Evolutionary conservation across 2,329 filamentous ascomycete genomes (phyloP).

Genomic region (Neopestalotiopsis clavispora): DNA sequence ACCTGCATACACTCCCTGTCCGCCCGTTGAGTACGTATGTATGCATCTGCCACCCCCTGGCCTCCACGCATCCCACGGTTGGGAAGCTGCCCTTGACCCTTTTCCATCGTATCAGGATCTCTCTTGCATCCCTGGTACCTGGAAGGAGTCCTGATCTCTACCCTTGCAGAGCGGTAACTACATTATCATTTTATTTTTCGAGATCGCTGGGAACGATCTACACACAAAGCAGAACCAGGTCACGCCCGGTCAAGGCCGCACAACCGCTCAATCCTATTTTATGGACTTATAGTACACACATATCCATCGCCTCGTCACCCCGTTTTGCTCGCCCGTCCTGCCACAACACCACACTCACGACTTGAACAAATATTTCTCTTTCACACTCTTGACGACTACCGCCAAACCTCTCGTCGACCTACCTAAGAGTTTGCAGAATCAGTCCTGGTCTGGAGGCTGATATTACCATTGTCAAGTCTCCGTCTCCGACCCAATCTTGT

Average conservation of each 20-base stretch:
- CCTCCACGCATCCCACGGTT: not conserved
- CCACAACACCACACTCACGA: not conserved
- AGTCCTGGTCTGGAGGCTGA: not conserved
- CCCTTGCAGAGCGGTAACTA: not conserved
- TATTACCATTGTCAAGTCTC: not conserved
- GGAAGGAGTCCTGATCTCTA: not conserved
- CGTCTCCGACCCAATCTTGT: not conserved
- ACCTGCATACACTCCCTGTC: not conserved
- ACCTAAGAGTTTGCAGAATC: not conserved
- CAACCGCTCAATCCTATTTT: not conserved
- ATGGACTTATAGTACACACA: not conserved
- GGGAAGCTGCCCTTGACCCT: not conserved
- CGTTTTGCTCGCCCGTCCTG: not conserved
- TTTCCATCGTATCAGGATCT: constrained; percentile 1
- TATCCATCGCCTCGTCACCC: not conserved
- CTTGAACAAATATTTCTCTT: not conserved
- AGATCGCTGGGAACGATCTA: not conserved
- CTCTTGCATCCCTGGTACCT: not conserved
- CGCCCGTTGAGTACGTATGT: not conserved
- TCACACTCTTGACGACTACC: not conserved
- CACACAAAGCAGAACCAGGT: not conserved
- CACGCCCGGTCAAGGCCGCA: not conserved
- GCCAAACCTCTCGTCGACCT: not conserved
- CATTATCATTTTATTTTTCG: not conserved
- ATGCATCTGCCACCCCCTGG: not conserved